Evolutionary conservation across 345 rosid genomes (phyloP).

Genomic region (Psidium friedrichsthalianum): DNA sequence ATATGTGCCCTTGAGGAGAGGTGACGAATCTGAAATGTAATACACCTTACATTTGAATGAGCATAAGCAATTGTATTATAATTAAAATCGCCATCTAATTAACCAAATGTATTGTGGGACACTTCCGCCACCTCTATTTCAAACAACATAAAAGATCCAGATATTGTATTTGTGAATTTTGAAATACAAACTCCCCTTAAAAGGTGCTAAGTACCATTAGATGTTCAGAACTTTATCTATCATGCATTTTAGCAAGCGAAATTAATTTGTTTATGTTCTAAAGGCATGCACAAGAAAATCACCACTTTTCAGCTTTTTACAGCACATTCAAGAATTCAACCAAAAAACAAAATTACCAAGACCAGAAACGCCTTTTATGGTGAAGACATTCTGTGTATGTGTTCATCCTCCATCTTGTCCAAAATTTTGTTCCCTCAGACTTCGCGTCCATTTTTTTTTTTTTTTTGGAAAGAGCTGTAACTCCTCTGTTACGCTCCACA

Average conservation of each 20-base stretch:
- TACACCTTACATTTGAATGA: not conserved
- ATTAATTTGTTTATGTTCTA: not conserved
- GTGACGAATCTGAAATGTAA: conserved; percentile 31
- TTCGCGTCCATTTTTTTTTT: not conserved
- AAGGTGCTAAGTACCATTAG: not conserved
- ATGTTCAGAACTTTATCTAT: not conserved
- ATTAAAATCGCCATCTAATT: not conserved
- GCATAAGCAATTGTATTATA: not conserved
- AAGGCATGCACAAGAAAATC: not conserved
- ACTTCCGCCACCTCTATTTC: not conserved
- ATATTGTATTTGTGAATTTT: not conserved
- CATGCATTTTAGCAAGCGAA: not conserved
- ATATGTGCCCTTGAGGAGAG: conserved; percentile 57
- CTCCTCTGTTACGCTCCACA: not conserved
- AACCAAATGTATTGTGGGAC: not conserved
- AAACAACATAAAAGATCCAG: not conserved
- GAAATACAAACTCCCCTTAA: not conserved
- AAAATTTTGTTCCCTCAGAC: not conserved
- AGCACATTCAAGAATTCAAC: not conserved
- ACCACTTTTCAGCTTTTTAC: not conserved
- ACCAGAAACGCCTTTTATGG: not conserved
- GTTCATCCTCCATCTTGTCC: not conserved
- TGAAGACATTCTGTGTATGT: not conserved
- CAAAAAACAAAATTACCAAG: not conserved
- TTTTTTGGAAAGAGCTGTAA: not conserved